Percentiles rank a stretch among this genome's conserved stretches.
These are phyloP conservation scores for Cyamopsis tetragonoloba DNA, from an alignment of 306 rosid species.

Conservation along the genomic window DNA sequence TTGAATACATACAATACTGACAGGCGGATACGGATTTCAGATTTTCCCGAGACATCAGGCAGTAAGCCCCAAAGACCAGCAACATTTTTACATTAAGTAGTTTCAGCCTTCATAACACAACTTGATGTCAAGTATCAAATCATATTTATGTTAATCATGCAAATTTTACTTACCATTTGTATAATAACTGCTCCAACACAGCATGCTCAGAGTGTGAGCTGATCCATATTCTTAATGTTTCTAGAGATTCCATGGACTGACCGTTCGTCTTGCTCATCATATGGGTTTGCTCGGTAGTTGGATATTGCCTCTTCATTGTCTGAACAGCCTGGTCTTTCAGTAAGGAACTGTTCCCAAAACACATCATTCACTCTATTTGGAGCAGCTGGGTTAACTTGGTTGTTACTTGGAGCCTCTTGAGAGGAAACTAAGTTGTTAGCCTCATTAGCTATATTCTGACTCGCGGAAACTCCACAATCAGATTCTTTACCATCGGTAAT, in stretches of 20 bases:
- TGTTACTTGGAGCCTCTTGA: constrained; percentile 47
- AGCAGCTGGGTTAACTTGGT: constrained; percentile 44
- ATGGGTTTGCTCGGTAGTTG: constrained; percentile 51
- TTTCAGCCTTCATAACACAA: background rate
- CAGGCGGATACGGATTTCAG: background rate
- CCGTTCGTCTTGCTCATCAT: constrained; percentile 62
- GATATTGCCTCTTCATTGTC: constrained; percentile 96
- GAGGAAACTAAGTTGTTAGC: constrained; percentile 34
- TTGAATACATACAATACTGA: constrained; percentile 11
- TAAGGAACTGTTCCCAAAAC: constrained; percentile 97
- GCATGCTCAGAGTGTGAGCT: constrained; percentile 55
- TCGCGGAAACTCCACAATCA: constrained; percentile 41
- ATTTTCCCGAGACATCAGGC: background rate
- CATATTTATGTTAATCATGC: background rate
- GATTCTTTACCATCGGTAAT: constrained; percentile 45
- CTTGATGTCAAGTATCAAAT: background rate
- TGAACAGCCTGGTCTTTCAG: constrained; percentile 90
- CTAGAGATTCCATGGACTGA: constrained; percentile 53
- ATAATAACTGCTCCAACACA: constrained; percentile 2
- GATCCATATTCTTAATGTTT: constrained; percentile 46
- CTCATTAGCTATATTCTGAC: constrained; percentile 33
- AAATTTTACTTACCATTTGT: constrained; percentile 3
- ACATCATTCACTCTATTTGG: constrained; percentile 79
- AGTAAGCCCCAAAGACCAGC: background rate
- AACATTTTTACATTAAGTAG: background rate